Base-by-base conservation (phyloP, 768 basidiomycete genomes). In the Chiua virens region DNA sequence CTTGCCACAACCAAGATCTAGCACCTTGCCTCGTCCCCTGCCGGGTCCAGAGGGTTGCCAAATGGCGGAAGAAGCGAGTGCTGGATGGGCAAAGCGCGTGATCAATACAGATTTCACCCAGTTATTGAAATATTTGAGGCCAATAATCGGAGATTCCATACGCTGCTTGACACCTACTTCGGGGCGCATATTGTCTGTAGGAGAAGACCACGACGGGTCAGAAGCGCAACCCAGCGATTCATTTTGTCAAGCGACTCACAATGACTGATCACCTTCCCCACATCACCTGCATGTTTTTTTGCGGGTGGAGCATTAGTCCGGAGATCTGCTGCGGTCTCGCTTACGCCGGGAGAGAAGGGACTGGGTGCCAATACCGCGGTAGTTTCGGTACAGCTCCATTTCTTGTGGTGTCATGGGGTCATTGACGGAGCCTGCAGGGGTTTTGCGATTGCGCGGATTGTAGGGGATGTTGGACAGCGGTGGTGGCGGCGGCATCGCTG, bases 41-140 rank as follows among this genome's bases (percentile, higher is more conserved):
- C 61, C 50, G 23, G 61, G 52, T 23, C 60, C 50, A 46, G 57
- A 57, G 52, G 58, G 52, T 59, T 68, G 54, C 53, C 54, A 47
- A 23, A 59, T 52, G 11, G 63, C 55, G 50, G 75, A 75, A 38
- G 69, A 68, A 30, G 75, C 69, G 34, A 92, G 76, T 28, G 75
- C 85, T 3, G 87, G 85, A 65, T 87, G 85, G 1, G 88, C 89
- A 62, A 91, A 97, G 46, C 89, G 89, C 9, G 88, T 86, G 64
- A 99, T 97, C 55, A 98, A 78, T 17, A 98, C 95, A 10, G 92
- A 93, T 70, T 99, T 99, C 60, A 98, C 88, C 97, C 97, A 99
- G 74, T 99, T 99, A 74, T 99, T 99, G 74, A 98, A 99, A 66
- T 81, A 88, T 71, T 97, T 98, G 48, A 99, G 81, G 34, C 97